Conservation (phyloP, 352 stramenopile species). For the Elongisporangium anandrum region DNA sequence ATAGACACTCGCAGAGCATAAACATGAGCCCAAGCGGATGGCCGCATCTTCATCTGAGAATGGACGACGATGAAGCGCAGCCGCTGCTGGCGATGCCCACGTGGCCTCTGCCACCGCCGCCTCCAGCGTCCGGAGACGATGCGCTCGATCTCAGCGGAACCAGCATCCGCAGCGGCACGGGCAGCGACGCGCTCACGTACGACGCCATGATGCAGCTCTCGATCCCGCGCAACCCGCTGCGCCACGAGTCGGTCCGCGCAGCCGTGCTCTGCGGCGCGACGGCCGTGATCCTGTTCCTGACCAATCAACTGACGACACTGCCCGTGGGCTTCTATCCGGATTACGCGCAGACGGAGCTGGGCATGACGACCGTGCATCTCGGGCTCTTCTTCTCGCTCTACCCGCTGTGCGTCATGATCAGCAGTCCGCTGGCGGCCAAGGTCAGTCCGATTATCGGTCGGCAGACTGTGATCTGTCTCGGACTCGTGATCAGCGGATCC, state of each 20-base stretch:
- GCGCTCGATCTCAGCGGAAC: conserved; percentile 28
- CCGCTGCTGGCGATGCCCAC: conserved; percentile 12
- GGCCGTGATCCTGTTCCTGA: conserved; percentile 56
- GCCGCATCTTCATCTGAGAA: background rate
- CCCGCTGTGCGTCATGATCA: conserved; percentile 71
- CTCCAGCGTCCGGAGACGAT: conserved; percentile 7
- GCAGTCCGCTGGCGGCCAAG: conserved; percentile 46
- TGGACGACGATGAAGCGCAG: conserved; percentile 14
- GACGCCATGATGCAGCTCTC: conserved; percentile 63
- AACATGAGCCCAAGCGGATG: background rate
- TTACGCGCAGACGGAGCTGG: conserved; percentile 40
- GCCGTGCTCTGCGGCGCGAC: conserved; percentile 44
- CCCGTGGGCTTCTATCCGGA: conserved; percentile 70
- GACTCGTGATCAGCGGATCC: conserved; percentile 53
- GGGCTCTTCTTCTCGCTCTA: conserved; percentile 74
- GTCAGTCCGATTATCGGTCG: conserved; percentile 39
- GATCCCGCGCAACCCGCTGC: conserved; percentile 46
- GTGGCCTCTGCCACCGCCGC: conserved; percentile 4
- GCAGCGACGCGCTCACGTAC: conserved; percentile 36
- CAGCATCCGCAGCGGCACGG: conserved; percentile 22
- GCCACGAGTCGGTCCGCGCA: conserved; percentile 31
- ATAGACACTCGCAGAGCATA: background rate
- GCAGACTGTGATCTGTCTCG: conserved; percentile 66
- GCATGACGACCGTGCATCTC: conserved; percentile 42
- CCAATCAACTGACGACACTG: conserved; percentile 71